These are phyloP conservation scores for Leishmania mexicana DNA, from an alignment of 208 protist species.

Conservation along the genomic window DNA sequence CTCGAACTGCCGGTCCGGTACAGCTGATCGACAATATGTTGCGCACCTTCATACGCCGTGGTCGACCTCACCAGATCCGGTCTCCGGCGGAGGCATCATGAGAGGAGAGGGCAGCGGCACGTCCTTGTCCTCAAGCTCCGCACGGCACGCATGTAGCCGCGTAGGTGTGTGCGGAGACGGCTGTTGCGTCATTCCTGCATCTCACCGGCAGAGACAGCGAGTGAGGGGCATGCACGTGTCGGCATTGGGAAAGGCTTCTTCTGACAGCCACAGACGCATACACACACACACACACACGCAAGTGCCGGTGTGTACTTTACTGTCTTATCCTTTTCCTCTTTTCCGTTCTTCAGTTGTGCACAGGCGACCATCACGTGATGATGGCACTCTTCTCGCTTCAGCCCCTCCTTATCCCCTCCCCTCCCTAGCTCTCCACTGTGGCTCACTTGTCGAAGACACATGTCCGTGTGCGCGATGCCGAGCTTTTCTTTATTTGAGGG, in stretches of 20 bases:
- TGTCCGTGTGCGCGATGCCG: neutral
- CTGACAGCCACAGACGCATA: neutral
- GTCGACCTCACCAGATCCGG: neutral
- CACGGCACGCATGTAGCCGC: neutral
- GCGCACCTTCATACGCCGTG: neutral
- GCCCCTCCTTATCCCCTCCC: neutral
- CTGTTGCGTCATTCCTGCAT: neutral
- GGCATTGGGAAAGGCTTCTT: neutral
- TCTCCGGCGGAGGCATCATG: neutral
- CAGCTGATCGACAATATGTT: conserved; percentile 23
- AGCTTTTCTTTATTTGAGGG: neutral
- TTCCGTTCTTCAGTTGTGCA: neutral
- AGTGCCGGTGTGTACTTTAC: neutral
- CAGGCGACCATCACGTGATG: neutral
- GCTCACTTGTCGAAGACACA: neutral
- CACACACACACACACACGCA: neutral
- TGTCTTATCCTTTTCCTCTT: neutral
- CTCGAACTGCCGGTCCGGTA: conserved; percentile 57
- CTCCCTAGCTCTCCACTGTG: neutral
- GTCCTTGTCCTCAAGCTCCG: neutral
- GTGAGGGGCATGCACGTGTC: neutral
- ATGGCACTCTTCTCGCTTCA: neutral
- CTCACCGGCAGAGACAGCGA: neutral
- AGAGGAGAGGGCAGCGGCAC: neutral
- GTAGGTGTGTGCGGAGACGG: neutral